phyloP scores from a whole-genome alignment of 495 filamentous ascomycete genomes.

The Lepidopterella palustris region DNA sequence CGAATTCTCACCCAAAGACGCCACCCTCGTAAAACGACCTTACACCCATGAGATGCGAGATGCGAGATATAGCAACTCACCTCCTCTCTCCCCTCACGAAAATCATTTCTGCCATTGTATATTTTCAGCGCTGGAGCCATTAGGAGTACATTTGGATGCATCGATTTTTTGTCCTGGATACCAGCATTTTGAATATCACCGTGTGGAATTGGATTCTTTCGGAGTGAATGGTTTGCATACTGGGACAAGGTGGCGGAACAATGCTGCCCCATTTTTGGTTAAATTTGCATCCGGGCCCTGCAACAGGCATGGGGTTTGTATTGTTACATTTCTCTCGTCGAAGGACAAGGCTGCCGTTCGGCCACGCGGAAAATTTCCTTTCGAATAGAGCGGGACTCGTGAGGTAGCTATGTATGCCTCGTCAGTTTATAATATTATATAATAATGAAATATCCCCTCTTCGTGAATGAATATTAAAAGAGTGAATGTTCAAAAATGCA shows the following conservation, averaged over 20 bases:
- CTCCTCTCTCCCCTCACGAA: not conserved
- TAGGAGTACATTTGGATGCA: conserved; percentile 1
- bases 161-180: not conserved
- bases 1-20: conserved; percentile 19
- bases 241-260: not conserved
- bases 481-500: too few relatives aligned
- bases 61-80: not conserved
- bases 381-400: not conserved
- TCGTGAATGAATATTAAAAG: not conserved
- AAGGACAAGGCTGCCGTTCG: not conserved
- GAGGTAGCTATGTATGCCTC: not conserved
- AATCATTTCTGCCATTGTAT: not conserved
- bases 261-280: not conserved
- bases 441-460: not conserved
- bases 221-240: not conserved
- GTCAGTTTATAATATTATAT: not conserved
- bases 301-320: not conserved
- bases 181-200: not conserved
- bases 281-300: not conserved
- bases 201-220: not conserved
- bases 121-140: not conserved
- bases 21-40: conserved; percentile 10
- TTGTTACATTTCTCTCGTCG: not conserved
- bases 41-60: not conserved
- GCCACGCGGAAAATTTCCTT: not conserved